These are phyloP conservation scores for Mortierella sp. DNA, from an alignment of 371 early-diverging fungal genomes.

Conservation along the genomic window DNA sequence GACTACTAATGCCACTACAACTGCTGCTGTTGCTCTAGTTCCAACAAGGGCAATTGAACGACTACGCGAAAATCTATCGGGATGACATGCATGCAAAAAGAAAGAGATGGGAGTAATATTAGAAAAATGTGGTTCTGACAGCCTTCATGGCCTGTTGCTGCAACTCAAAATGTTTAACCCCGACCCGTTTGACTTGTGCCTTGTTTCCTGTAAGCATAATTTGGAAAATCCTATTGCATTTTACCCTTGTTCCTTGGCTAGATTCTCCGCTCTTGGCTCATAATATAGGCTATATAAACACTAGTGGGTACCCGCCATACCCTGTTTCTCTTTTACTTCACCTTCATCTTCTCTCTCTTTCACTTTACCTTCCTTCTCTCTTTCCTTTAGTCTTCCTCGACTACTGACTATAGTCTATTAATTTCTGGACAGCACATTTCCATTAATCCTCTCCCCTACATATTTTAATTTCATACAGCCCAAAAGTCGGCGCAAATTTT, in stretches of 20 bases:
- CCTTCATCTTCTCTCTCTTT: neutral
- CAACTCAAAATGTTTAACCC: neutral
- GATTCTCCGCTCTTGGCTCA: neutral
- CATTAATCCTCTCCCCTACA: neutral
- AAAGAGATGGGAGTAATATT: too few relatives aligned
- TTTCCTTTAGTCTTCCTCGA: neutral
- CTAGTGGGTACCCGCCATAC: too few relatives aligned
- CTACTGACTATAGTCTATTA: neutral
- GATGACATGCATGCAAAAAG: too few relatives aligned
- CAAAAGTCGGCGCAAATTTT: neutral
- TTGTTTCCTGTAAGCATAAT: slow-evolving; percentile 5
- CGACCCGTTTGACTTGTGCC: neutral
- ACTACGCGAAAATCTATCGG: too few relatives aligned
- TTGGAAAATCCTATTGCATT: neutral
- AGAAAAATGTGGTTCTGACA: too few relatives aligned
- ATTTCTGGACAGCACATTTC: too few relatives aligned
- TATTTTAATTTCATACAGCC: neutral
- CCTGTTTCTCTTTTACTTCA: neutral
- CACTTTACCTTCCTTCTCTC: neutral
- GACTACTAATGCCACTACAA: too few relatives aligned
- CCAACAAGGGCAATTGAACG: too few relatives aligned
- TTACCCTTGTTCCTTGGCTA: neutral
- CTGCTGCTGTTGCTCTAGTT: too few relatives aligned
- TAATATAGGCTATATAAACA: neutral
- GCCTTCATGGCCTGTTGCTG: too few relatives aligned